Conservation (phyloP, 495 filamentous ascomycete genomes). For the Glarea lozoyensis region DNA sequence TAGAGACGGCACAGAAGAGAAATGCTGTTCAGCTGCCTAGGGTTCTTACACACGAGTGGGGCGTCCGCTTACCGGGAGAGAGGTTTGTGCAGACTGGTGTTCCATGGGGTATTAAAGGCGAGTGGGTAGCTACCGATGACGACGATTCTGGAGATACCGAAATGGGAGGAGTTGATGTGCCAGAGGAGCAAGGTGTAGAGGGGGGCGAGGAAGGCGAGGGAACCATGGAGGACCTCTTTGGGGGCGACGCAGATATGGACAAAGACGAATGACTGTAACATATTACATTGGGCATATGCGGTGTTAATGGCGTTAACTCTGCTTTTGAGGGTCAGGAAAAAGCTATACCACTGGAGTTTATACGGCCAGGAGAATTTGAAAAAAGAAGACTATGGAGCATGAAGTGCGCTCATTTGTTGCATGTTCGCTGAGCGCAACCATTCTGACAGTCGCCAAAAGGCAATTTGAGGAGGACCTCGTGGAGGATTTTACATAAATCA, state of each 20-base stretch:
- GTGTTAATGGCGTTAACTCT: too few relatives aligned
- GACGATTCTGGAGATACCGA: conserved; percentile 45
- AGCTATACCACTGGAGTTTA: too few relatives aligned
- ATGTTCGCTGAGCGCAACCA: too few relatives aligned
- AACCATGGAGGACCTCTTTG: conserved; percentile 22
- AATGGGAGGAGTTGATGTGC: conserved; percentile 44
- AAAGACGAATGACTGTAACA: conserved; percentile 6
- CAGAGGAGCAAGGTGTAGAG: conserved; percentile 45
- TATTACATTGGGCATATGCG: conserved; percentile 2
- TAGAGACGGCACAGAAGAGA: conserved; percentile 72
- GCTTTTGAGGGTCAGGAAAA: too few relatives aligned
- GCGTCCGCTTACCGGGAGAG: conserved; percentile 80
- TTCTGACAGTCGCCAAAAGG: too few relatives aligned
- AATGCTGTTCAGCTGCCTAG: conserved; percentile 75
- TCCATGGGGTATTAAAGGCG: conserved; percentile 74
- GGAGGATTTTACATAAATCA: too few relatives aligned
- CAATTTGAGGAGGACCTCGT: too few relatives aligned
- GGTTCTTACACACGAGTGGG: conserved; percentile 62
- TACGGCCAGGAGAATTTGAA: too few relatives aligned
- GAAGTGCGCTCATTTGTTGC: too few relatives aligned
- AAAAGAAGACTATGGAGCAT: too few relatives aligned
- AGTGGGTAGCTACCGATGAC: conserved; percentile 51
- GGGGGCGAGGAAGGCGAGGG: conserved; percentile 22
- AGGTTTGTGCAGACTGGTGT: conserved; percentile 81
- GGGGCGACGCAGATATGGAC: conserved; percentile 16